Evolutionary conservation across 305 asterid genomes (phyloP).

Genomic region (Vinca major): DNA sequence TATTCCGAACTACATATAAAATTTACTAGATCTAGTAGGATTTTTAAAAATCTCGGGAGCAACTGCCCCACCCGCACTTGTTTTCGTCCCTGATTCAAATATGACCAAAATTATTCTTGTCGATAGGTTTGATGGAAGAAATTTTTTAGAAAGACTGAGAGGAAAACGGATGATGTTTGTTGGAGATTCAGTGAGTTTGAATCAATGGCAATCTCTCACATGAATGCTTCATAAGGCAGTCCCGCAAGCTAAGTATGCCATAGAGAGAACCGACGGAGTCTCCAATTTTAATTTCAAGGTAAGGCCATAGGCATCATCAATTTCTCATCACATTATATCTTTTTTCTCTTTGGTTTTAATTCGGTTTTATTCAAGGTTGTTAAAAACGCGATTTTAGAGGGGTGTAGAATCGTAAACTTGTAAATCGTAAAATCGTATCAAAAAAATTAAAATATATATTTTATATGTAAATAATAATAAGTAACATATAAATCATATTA

Average conservation of each 20-base stretch:
- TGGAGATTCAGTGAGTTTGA: slow-evolving; percentile 38
- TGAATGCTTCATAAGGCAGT: slow-evolving; percentile 28
- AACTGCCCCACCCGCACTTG: no score
- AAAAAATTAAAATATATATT: no score
- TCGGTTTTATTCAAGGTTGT: background rate
- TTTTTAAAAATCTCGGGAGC: no score
- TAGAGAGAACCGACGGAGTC: slow-evolving; percentile 4
- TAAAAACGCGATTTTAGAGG: no score
- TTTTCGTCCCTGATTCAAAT: no score
- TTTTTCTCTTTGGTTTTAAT: background rate
- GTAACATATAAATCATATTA: no score
- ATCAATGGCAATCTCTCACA: slow-evolving; percentile 30
- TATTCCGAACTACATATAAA: no score
- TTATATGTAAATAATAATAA: no score
- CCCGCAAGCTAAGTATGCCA: slow-evolving; percentile 11
- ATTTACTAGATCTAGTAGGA: no score
- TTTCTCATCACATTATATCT: background rate
- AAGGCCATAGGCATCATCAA: background rate
- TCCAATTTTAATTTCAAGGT: slow-evolving; percentile 22
- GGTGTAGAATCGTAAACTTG: no score
- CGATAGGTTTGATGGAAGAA: slow-evolving; percentile 29
- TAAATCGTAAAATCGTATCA: no score
- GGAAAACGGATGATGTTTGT: slow-evolving; percentile 32
- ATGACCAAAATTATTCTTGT: no score
- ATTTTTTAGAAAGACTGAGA: slow-evolving; percentile 21